A percentile compares a stretch with the other conserved stretches of the same genome.
phyloP scores from a whole-genome alignment of 306 rosid species.

The Ceratonia siliqua region DNA sequence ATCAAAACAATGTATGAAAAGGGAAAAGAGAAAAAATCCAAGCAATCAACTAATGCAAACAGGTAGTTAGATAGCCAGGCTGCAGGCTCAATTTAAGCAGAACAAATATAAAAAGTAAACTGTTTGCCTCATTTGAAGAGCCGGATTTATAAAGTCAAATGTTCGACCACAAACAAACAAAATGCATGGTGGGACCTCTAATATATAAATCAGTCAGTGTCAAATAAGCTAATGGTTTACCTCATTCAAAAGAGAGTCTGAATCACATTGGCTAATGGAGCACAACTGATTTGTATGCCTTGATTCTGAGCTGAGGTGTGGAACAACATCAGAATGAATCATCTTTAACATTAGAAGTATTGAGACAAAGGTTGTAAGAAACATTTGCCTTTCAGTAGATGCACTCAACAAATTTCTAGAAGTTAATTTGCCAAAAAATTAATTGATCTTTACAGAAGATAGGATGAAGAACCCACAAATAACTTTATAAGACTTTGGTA shows the following conservation, averaged over 20 bases:
- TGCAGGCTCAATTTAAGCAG: conserved; percentile 12
- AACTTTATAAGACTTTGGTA: neutral
- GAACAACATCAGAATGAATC: conserved; percentile 40
- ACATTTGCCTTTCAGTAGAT: conserved; percentile 16
- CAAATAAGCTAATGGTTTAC: conserved; percentile 44
- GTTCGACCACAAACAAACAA: conserved; percentile 14
- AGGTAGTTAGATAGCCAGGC: conserved; percentile 23
- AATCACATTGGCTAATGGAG: conserved; percentile 92
- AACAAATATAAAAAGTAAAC: conserved; percentile 17
- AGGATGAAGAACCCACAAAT: conserved; percentile 17
- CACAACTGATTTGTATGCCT: conserved; percentile 85
- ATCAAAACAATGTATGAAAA: neutral
- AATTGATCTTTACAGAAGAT: conserved; percentile 1
- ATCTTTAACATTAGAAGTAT: conserved; percentile 32
- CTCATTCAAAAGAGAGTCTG: conserved; percentile 90
- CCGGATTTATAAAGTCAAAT: conserved; percentile 19
- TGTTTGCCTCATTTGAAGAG: conserved; percentile 13
- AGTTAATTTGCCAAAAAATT: conserved; percentile 1
- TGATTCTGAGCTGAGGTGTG: conserved; percentile 80
- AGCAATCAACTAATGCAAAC: conserved; percentile 13
- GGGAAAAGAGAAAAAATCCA: conserved; percentile 26
- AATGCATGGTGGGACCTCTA: conserved; percentile 12
- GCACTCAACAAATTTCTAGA: conserved; percentile 1
- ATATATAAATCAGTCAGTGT: conserved; percentile 5
- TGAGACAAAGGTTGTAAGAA: conserved; percentile 20